Conservation (phyloP, 345 rosid genomes). For the Isatis tinctoria region DNA sequence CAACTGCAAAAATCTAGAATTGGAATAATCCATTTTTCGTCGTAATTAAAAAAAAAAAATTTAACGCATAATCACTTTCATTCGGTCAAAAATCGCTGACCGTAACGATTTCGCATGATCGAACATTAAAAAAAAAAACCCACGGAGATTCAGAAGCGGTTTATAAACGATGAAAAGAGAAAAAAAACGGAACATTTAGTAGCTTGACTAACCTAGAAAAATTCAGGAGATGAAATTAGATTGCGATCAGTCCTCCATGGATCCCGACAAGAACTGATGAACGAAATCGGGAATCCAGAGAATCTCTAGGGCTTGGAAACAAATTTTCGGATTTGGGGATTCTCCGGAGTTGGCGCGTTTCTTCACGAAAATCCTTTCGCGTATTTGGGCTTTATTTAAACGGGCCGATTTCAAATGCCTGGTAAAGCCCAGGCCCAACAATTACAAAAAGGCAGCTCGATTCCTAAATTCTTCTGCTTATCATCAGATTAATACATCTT, state of each 20-base stretch:
- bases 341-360: constrained; percentile 23
- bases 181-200: neutral
- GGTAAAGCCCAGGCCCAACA: constrained; percentile 4
- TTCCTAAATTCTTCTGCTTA: no score
- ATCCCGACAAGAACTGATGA: neutral
- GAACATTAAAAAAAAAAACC: neutral
- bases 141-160: neutral
- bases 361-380: neutral
- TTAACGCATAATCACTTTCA: neutral
- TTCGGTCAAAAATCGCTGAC: neutral
- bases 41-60: neutral
- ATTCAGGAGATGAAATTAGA: neutral
- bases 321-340: constrained; percentile 16
- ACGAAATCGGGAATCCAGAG: neutral
- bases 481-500: no score
- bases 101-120: neutral
- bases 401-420: neutral
- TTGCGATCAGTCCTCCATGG: neutral
- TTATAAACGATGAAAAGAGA: no score
- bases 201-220: neutral
- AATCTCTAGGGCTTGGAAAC: neutral
- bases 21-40: no score
- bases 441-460: no score
- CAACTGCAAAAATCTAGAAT: neutral
- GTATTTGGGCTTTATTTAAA: neutral